A percentile compares a stretch with the other conserved stretches of the same genome.
Evolutionary conservation across 345 rosid species (phyloP).

Genomic region (Hibiscus syriacus): DNA sequence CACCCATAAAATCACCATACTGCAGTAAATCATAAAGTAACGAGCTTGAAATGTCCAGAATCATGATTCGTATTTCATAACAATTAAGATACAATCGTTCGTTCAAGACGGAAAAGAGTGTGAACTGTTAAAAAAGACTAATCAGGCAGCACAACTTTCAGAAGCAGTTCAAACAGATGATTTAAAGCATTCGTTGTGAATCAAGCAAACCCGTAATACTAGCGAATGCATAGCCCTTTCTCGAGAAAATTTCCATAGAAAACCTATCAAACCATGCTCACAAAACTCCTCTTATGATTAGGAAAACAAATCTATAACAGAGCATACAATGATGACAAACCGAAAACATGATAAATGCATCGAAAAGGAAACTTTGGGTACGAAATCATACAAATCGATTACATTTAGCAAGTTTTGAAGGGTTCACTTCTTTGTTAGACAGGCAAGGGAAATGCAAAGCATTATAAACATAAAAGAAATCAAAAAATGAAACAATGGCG

Average conservation of each 20-base stretch:
- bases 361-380: not conserved
- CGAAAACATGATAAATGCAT: not conserved
- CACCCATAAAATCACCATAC: conserved; percentile 25
- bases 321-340: not conserved
- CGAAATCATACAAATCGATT: conserved; percentile 9
- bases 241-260: not conserved
- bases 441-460: not conserved
- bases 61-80: not conserved
- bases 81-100: not conserved
- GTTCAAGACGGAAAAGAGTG: not conserved
- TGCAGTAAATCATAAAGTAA: conserved; percentile 18
- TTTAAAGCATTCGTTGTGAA: not conserved
- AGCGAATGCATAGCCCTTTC: not conserved
- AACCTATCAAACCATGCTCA: not conserved
- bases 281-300: not conserved
- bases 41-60: not conserved
- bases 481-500: conserved; percentile 9
- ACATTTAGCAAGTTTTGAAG: not conserved
- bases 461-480: not conserved
- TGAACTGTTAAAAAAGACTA: not conserved
- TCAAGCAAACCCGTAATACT: not conserved
- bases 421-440: not conserved
- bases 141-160: not conserved
- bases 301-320: not conserved
- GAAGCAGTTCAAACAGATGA: conserved; percentile 1